Percentiles rank a stretch among this genome's conserved stretches.
These are phyloP conservation scores for Talaromyces proteolyticus DNA, from an alignment of 495 filamentous ascomycete species.

Conservation along the genomic window DNA sequence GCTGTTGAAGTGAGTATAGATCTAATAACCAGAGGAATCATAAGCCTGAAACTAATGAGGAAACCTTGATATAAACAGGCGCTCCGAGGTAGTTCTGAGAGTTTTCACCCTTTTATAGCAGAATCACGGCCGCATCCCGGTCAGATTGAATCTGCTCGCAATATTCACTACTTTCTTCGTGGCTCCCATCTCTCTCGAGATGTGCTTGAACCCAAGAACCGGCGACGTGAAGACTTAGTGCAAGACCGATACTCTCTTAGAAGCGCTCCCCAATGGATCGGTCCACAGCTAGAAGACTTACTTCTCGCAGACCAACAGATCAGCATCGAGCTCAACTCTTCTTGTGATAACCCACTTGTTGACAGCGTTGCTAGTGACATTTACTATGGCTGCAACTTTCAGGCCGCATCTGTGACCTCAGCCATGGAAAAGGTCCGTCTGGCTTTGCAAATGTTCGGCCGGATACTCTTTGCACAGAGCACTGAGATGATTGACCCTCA, in stretches of 20 bases:
- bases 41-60: neutral
- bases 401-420: conserved; percentile 48
- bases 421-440: conserved; percentile 55
- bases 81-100: conserved; percentile 9
- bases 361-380: conserved; percentile 19
- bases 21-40: neutral
- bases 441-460: conserved; percentile 50
- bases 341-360: conserved; percentile 57
- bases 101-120: conserved; percentile 52
- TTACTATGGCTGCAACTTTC: conserved; percentile 54
- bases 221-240: conserved; percentile 18
- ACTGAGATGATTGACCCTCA: conserved; percentile 50
- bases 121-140: conserved; percentile 48
- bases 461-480: conserved; percentile 51
- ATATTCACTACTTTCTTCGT: conserved; percentile 43
- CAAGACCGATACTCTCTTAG: conserved; percentile 60
- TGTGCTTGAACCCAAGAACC: conserved; percentile 3
- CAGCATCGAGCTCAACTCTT: conserved; percentile 53
- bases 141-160: conserved; percentile 46
- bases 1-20: conserved; percentile 19
- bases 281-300: conserved; percentile 55
- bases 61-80: neutral
- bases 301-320: conserved; percentile 49
- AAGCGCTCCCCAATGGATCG: conserved; percentile 58
- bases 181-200: conserved; percentile 16